Percentiles rank a stretch among this genome's conserved stretches.
These are phyloP conservation scores for Suillus americanus DNA, from an alignment of 768 basidiomycete genomes.

Conservation along the genomic window DNA sequence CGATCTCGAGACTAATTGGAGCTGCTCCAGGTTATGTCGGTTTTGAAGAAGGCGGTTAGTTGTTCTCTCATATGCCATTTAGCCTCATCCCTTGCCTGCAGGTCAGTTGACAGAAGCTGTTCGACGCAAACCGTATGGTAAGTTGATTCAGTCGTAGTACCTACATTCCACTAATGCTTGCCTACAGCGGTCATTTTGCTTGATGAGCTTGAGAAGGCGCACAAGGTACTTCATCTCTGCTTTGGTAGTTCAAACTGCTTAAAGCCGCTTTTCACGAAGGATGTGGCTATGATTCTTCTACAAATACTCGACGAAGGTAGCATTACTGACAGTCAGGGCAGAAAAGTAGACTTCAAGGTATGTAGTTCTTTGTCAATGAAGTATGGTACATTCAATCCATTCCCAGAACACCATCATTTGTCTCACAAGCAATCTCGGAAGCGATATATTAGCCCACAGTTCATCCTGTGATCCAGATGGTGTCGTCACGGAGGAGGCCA, in stretches of 20 bases:
- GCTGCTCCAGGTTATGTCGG: slow-evolving; percentile 91
- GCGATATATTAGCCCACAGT: slow-evolving; percentile 71
- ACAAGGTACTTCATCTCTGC: slow-evolving; percentile 51
- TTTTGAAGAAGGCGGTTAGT: slow-evolving; percentile 65
- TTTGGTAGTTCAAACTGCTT: not conserved
- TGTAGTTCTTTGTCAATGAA: not conserved
- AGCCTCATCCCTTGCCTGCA: slow-evolving; percentile 13
- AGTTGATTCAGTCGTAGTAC: not conserved
- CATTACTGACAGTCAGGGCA: slow-evolving; percentile 88
- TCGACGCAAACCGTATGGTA: slow-evolving; percentile 58
- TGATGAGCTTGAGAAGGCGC: slow-evolving; percentile 76
- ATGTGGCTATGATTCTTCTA: slow-evolving; percentile 86
- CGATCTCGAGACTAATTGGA: slow-evolving; percentile 87
- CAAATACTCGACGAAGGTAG: slow-evolving; percentile 91
- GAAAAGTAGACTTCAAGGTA: slow-evolving; percentile 89
- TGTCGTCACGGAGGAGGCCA: slow-evolving; percentile 59
- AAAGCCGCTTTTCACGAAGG: slow-evolving; percentile 36
- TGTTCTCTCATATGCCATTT: not conserved
- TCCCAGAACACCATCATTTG: slow-evolving; percentile 86
- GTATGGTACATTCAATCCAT: not conserved
- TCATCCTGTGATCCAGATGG: slow-evolving; percentile 65
- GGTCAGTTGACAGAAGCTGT: slow-evolving; percentile 69
- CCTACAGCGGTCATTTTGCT: slow-evolving; percentile 57
- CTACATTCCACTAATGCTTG: not conserved
- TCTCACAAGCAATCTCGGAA: slow-evolving; percentile 85